These are phyloP conservation scores for Globomyces pollinis-pini DNA, from an alignment of 192 early-diverging fungal genomes.

Conservation along the genomic window DNA sequence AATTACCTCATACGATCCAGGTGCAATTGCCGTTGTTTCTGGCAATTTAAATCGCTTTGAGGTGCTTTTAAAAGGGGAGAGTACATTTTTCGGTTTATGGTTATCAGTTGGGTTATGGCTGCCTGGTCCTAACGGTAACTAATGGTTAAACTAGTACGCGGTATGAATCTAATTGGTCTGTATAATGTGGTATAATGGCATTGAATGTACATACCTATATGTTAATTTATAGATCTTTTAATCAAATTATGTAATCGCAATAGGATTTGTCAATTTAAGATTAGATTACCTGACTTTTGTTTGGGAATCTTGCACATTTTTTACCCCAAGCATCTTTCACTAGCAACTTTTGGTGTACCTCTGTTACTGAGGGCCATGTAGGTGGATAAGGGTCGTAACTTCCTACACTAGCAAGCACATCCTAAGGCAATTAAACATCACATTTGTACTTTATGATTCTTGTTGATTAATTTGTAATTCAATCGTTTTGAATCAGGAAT, in stretches of 20 bases:
- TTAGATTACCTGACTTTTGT: neutral
- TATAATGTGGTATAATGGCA: too few species aligned
- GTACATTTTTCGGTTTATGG: neutral
- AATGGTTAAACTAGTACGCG: too few species aligned
- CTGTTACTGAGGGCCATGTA: conserved; percentile 4
- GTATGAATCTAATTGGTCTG: too few species aligned
- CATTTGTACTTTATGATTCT: neutral
- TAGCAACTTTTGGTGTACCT: neutral
- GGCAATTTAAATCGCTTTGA: neutral
- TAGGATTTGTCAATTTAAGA: too few species aligned
- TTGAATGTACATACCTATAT: too few species aligned
- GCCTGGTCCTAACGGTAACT: neutral
- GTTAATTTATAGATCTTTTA: too few species aligned
- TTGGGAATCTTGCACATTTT: neutral
- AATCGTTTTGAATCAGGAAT: neutral
- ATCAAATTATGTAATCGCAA: too few species aligned
- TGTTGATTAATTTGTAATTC: neutral
- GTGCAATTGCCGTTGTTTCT: neutral
- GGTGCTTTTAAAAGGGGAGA: neutral
- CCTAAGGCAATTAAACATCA: too few species aligned
- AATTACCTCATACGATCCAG: neutral
- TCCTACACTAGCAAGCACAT: conserved; percentile 2
- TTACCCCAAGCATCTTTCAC: neutral
- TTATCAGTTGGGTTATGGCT: neutral
- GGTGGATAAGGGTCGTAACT: conserved; percentile 7